phyloP scores from a whole-genome alignment of 495 filamentous ascomycete genomes.

The Aspergillus saccharolyticus region DNA sequence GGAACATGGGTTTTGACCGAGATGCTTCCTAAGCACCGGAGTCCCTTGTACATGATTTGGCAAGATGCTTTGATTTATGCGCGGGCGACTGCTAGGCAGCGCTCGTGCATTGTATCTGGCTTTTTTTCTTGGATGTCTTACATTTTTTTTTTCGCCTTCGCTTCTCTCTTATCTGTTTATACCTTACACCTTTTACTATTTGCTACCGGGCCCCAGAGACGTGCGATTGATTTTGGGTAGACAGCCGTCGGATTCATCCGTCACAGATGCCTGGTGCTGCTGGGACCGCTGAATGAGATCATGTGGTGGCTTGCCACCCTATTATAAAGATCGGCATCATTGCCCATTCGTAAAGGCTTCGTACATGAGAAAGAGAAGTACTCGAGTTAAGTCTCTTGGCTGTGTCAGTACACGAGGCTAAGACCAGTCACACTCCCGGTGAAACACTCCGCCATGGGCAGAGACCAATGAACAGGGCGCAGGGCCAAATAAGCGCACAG shows the following conservation, averaged over 20 bases:
- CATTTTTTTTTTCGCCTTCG: conserved; percentile 2
- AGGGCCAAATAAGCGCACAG: background rate
- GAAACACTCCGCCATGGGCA: background rate
- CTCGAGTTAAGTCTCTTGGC: background rate
- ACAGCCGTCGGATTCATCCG: conserved; percentile 6
- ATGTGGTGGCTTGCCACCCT: conserved; percentile 5
- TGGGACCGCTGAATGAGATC: conserved; percentile 13
- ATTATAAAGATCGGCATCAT: background rate
- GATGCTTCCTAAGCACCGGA: conserved; percentile 20
- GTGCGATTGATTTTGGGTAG: conserved; percentile 15
- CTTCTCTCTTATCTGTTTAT: conserved; percentile 11
- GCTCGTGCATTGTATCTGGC: conserved; percentile 12
- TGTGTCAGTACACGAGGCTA: background rate
- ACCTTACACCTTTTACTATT: conserved; percentile 12
- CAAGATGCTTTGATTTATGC: conserved; percentile 19
- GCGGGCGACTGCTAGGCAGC: conserved; percentile 14
- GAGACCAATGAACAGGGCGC: background rate
- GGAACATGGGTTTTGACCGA: conserved; percentile 10
- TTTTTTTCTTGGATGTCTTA: conserved; percentile 17
- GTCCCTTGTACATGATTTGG: conserved; percentile 25
- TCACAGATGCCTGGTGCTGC: conserved; percentile 22
- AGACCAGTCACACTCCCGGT: background rate
- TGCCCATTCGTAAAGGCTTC: too few relatives aligned
- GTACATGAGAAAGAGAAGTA: too few relatives aligned
- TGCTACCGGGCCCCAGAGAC: conserved; percentile 14